phyloP scores from a whole-genome alignment of 768 basidiomycete species.

The Lyophyllum atratum region DNA sequence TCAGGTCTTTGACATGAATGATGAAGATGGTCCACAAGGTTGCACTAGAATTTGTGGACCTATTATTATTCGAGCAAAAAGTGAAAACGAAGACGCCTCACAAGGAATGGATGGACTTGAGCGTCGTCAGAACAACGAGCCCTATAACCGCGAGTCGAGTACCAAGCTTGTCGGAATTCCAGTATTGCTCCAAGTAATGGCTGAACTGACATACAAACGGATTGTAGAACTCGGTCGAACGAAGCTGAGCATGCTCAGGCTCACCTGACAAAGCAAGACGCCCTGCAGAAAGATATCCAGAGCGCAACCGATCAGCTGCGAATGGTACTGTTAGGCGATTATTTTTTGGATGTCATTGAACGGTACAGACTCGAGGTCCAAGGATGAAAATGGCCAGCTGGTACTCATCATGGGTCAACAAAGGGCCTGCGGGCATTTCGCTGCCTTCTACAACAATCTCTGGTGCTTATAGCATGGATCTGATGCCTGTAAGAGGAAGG shows the following conservation, averaged over 20 bases:
- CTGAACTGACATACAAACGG: conserved; percentile 20
- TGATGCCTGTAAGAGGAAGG: no score
- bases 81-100: conserved; percentile 8
- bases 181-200: conserved; percentile 27
- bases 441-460: no score
- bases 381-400: no score
- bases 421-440: no score
- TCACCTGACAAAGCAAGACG: conserved; percentile 29
- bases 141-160: conserved; percentile 23
- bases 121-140: conserved; percentile 25
- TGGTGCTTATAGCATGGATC: no score
- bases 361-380: no score
- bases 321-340: neutral
- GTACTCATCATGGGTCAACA: no score
- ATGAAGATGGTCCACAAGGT: conserved; percentile 32
- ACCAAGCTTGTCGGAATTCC: conserved; percentile 21
- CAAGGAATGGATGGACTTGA: conserved; percentile 35
- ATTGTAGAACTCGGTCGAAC: neutral
- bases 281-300: conserved; percentile 32
- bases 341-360: no score
- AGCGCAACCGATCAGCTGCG: conserved; percentile 29
- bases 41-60: conserved; percentile 23
- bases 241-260: neutral
- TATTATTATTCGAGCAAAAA: neutral
- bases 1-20: conserved; percentile 25